Base-by-base conservation (phyloP, 2,329 filamentous ascomycete genomes). In the Pseudogymnoascus sp. region DNA sequence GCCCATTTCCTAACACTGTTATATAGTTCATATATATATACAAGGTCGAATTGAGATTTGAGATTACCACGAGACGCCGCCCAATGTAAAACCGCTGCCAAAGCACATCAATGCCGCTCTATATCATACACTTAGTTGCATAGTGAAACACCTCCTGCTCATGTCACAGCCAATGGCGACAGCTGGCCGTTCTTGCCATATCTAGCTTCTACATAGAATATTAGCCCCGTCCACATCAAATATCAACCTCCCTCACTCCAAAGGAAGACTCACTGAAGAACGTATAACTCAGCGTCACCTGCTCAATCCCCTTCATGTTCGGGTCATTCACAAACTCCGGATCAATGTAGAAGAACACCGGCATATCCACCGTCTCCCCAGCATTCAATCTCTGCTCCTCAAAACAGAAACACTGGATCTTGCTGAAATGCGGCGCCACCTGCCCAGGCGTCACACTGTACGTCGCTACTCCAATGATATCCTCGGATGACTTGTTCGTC, bases 381-480 rank as follows among this genome's bases (percentile, higher is more conserved):
- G 93, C 93, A 73, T 95, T 93, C 68, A 99, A 77, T 66, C 96
- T 84, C 82, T 99, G 59, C 77, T 92, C 93, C 79, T 99, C 95
- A 72, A 99, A 99, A 77, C 95, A 99, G 77, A 99, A 99, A 74
- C 95, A 99, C 77, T 99, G 95, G 53, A 99, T 99, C 83, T 99
- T 99, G 84, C 90, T 96, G 74, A 99, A 99, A 76, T 99, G 99
- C 1, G 91, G 93, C 46, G 95, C 93, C 50, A 96, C 93, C 78
- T 99, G 95, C 3, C 86, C 95, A 0, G 95, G 95, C 2, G 93
- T 97, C 31, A 99, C 96, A 73, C 91, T 96, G 78, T 99, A 99
- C 6, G 95, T 99, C 10, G 95, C 95, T 46, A 99, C 93, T 59
- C 95, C 95, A 72, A 99, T 97, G 70, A 99, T 97, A 78, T 99